Evolutionary conservation across 768 basidiomycete species (phyloP), one percentile per base, ranked within the genome.

Genomic region (Kwoniella europaea): DNA sequence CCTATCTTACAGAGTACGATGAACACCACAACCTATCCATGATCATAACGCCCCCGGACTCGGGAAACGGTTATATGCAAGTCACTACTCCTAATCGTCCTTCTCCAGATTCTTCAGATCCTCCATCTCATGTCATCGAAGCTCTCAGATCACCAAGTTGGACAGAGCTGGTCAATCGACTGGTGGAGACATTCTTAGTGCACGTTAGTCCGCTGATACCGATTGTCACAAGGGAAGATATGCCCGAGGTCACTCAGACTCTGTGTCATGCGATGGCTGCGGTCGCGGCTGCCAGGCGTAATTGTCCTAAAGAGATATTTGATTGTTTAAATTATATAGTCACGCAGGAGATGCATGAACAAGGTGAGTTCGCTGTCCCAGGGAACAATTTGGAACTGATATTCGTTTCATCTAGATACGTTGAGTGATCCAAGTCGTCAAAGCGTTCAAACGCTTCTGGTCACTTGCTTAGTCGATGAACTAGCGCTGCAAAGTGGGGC

Each of bases 291-390:
- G 64, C 58, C 10, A 55, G 72, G 15, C 46, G 63, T 10, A 73
- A 73, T 58, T 73, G 72, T 29, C 72, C 72, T 1, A 69, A 69
- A 43, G 68, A 69, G 43, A 73, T 73, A 29, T 73, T 73, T 29
- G 72, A 73, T 41, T 69, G 68, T 24, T 43, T 73, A 41, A 53
- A 65, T 46, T 66, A 62, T 16, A 61, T 73, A 10, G 43, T 69
- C 10, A 61, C 62, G 24, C 68, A 67, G 59, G 72, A 73, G 50
- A 42, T 71, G 58, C 20, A 67, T 29, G 70, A 71, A 24, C 70
- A 71, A 58, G 70, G 70, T 67, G 42, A 22, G 64, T 61, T 20
- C 13, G 22, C 56, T 57, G 15, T 52, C 20, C 35, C 35, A 35
- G 35, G 35, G 35, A 35, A 35, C 35, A 35, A 35, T 6, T 7